Base-by-base conservation (phyloP, 257 asterid genomes). In the Solanum lycopersicoides region DNA sequence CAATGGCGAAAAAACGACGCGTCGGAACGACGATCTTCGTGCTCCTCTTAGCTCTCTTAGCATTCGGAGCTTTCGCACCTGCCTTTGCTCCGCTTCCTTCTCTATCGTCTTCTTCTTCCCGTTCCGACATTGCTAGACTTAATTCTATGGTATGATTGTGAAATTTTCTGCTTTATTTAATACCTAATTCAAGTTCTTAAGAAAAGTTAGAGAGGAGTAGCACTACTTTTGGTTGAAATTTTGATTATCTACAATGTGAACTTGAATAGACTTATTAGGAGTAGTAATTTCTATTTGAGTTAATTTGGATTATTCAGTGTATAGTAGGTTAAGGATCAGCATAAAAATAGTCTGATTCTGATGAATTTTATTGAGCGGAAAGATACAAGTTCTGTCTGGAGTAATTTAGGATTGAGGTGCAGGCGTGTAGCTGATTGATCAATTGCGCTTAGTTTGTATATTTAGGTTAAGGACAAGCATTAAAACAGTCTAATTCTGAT, bases 81-180 rank as follows among this genome's bases (percentile, higher is more conserved):
- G 88, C 87, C n/a, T 92, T 93, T 83, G 93, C 94, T 87, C 94
- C 94, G 11, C 92, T 93, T 87, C 96, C 95, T 42, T 90, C 96
- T n/a, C 86, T 88, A 85, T 80, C 45, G 35, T 87, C 91, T 82
- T 86, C 41, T 45, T 73, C 91, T 79, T 87, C 47, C 39, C 91
- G 50, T 63, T 86, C 89, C 74, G 88, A 87, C 76, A 85, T 86
- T 39, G 83, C 41, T 0, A 3, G 7, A 16, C 44, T 47, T 80
- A 47, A 47, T 32, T 80, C 6, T 45, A 12, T 79, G 84, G 85
- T 79, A 79, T 30, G 84, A 79, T 9, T 79, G 60, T 45, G 66
- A 50, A 9, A 1, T 47, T 28, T 80, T 47, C 9, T 79, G 10
- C 30, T 28, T 79, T 25, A 5, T 15, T 79, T 44, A 4, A 0